Percentiles rank a stretch among this genome's conserved stretches.
These are phyloP conservation scores for Globisporangium solare DNA, from an alignment of 352 stramenopile genomes.

Conservation along the genomic window DNA sequence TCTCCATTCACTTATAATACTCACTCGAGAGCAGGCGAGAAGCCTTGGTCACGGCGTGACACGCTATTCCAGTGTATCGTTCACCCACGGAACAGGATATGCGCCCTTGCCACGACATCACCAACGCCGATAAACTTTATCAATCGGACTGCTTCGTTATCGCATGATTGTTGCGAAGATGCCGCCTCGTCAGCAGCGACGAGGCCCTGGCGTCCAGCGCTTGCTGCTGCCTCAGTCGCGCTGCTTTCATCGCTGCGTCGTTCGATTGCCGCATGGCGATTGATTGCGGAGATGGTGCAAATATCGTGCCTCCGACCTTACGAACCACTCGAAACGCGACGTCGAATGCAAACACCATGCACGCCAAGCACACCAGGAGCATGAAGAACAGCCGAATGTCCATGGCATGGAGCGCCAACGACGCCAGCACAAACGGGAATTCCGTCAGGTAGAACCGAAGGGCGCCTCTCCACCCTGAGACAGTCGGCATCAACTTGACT, in stretches of 20 bases:
- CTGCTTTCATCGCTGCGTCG: conserved; percentile 78
- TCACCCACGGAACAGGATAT: no score
- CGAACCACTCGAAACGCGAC: conserved; percentile 10
- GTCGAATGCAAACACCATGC: conserved; percentile 27
- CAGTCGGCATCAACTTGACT: conserved; percentile 7
- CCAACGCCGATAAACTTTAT: no score
- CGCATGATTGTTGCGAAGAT: no score
- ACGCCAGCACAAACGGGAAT: conserved; percentile 21
- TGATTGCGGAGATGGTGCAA: conserved; percentile 46
- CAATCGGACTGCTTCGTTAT: no score
- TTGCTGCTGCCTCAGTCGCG: conserved; percentile 26
- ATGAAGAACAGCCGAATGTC: conserved; percentile 20
- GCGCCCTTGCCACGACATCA: no score
- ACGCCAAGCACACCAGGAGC: conserved; percentile 19
- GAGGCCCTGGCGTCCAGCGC: conserved; percentile 21
- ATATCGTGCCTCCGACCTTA: conserved; percentile 13
- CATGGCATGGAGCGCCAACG: conserved; percentile 16
- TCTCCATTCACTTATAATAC: no score
- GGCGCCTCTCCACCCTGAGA: conserved; percentile 1
- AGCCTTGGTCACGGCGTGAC: no score
- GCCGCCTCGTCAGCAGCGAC: background rate
- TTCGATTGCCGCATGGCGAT: conserved; percentile 11
- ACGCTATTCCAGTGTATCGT: no score
- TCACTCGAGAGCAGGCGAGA: no score
- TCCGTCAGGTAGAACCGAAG: conserved; percentile 30